Evolutionary conservation across 768 basidiomycete species (phyloP), one percentile per base, ranked within the genome.

Genomic region (Suillus weaverae): DNA sequence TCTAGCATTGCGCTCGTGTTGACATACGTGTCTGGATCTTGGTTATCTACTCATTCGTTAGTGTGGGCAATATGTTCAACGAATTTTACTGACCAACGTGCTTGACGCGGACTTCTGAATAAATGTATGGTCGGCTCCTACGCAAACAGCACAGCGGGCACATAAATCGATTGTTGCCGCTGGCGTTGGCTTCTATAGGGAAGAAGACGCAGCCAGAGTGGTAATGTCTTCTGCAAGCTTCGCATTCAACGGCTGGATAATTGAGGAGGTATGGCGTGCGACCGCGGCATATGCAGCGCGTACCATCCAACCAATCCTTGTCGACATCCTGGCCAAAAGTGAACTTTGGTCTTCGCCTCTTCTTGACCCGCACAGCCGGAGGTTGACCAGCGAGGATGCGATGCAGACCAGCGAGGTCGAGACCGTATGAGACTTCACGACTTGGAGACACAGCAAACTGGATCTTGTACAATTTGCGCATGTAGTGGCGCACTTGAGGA

Each of bases 381-480:
- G 89, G 88, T 63, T 89, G 85, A 39, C 84, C 85, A 20, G 92
- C 92, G 36, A 94, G 83, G 62, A 92, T 87, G 9, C 92, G 88
- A 76, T 95, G 92, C 55, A 95, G 76, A 10, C 90, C 89, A 44
- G 92, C 91, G 26, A 94, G 84, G 73, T 94, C 91, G 33, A 95
- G 80, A 18, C 92, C 92, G 69, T 88, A 94, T 2, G 91, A 92
- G 2, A 91, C 85, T 56, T 92, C 91, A 1, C 87, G 89, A 65
- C 86, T 90, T 3, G 91, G 90, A 0, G 90, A 90, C 11, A 95
- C 89, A n/a, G 89, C 88, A 71, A 95, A 94, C 76, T 94, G 92
- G 61, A 95, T 91, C 78, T 88, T 90, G 81, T 89, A 94, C 18
- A 94, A 79, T 78, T 95, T 95, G 68, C 92, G 89, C 91, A 95